A percentile compares a stretch with the other conserved stretches of the same genome.
Evolutionary conservation across 2,329 filamentous ascomycete species (phyloP).

Genomic region (Diplocarpon mali): DNA sequence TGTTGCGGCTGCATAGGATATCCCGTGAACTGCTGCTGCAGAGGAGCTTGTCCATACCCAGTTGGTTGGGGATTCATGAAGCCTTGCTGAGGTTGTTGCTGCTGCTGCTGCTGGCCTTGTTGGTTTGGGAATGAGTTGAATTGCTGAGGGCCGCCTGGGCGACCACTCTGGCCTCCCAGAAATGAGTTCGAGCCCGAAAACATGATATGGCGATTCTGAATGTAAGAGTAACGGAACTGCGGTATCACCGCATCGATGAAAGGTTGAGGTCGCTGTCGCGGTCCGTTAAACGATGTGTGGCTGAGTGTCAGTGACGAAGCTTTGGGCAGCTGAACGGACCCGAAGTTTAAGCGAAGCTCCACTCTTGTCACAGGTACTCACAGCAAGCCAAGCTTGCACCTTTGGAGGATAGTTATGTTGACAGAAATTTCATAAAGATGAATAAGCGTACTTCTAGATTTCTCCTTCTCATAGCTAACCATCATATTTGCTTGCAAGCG

Average conservation of each 20-base stretch:
- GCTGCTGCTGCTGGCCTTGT: constrained; percentile 28
- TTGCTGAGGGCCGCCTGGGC: constrained; percentile 56
- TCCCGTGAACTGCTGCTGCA: constrained; percentile 25
- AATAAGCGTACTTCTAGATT: too few relatives aligned
- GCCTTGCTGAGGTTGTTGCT: constrained; percentile 34
- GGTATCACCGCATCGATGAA: background rate
- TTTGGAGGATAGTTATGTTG: too few relatives aligned
- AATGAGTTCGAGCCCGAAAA: constrained; percentile 85
- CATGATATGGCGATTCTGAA: constrained; percentile 45
- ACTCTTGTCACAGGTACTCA: background rate
- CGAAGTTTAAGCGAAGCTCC: background rate
- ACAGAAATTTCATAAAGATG: too few relatives aligned
- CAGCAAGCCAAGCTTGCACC: too few relatives aligned
- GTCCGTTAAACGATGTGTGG: constrained; percentile 4
- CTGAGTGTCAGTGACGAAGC: background rate
- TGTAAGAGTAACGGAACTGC: background rate
- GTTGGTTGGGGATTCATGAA: constrained; percentile 24
- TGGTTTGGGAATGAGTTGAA: constrained; percentile 36
- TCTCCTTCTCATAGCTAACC: too few relatives aligned
- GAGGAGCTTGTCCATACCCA: constrained; percentile 27
- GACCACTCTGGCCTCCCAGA: constrained; percentile 66
- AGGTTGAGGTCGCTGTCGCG: background rate
- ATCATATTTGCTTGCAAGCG: too few relatives aligned
- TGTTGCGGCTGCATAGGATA: constrained; percentile 26
- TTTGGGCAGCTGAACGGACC: too few relatives aligned